These are phyloP conservation scores for Zychaea mexicana DNA, from an alignment of 371 early-diverging fungal species.

Conservation along the genomic window DNA sequence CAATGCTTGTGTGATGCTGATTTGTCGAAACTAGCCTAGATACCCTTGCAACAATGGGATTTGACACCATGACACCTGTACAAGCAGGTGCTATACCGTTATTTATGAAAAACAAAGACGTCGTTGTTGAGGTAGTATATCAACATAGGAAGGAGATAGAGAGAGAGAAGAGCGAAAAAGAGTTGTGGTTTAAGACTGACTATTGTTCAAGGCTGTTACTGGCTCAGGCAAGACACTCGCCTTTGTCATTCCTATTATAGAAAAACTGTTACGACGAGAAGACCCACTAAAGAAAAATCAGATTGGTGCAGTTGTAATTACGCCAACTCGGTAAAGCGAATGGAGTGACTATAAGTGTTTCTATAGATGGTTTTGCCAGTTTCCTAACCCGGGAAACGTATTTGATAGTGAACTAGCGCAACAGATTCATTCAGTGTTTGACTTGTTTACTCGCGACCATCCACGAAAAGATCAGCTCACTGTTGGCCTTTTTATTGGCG, in stretches of 20 bases:
- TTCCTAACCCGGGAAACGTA: too few relatives aligned
- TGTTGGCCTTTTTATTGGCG: slow-evolving; percentile 73
- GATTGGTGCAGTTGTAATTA: slow-evolving; percentile 91
- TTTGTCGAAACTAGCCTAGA: slow-evolving; percentile 18
- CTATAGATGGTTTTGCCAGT: background rate
- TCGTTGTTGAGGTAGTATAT: slow-evolving; percentile 83
- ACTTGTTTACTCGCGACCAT: slow-evolving; percentile 56
- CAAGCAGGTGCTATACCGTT: slow-evolving; percentile 84
- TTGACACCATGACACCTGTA: slow-evolving; percentile 50
- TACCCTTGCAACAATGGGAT: slow-evolving; percentile 37
- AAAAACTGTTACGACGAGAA: slow-evolving; percentile 73
- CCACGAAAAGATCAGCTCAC: slow-evolving; percentile 41
- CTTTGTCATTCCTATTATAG: slow-evolving; percentile 96
- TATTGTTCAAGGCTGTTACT: slow-evolving; percentile 83
- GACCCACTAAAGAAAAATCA: slow-evolving; percentile 66
- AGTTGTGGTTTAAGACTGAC: slow-evolving; percentile 19
- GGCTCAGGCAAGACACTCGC: slow-evolving; percentile 99
- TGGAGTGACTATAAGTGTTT: background rate
- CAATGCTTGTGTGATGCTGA: too few relatives aligned
- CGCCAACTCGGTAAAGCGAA: slow-evolving; percentile 83
- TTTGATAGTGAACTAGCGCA: slow-evolving; percentile 86
- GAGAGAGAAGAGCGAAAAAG: background rate
- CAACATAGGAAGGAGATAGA: background rate
- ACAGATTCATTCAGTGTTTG: slow-evolving; percentile 86
- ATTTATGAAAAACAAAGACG: slow-evolving; percentile 93